Percentiles rank a stretch among this genome's conserved stretches.
phyloP scores from a whole-genome alignment of 306 rosid species.

The Vachellia collinsii region DNA sequence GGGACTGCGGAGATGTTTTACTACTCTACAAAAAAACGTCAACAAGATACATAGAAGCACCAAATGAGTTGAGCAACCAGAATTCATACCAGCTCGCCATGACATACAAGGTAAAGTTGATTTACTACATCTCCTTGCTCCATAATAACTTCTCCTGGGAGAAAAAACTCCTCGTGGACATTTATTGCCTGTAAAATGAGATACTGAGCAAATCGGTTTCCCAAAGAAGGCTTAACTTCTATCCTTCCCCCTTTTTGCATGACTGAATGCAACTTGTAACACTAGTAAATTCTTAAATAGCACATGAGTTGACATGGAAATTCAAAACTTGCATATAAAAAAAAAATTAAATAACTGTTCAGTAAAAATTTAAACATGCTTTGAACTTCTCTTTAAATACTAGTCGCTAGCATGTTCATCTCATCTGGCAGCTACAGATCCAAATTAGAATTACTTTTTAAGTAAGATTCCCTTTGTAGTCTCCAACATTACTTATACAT shows the following conservation, averaged over 20 bases:
- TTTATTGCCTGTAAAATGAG: slow-evolving; percentile 52
- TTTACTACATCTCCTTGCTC: slow-evolving; percentile 60
- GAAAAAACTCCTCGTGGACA: slow-evolving; percentile 67
- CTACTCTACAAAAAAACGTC: not conserved
- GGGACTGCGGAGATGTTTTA: not conserved
- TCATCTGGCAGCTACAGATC: not conserved
- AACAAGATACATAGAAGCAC: not conserved
- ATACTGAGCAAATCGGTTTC: slow-evolving; percentile 14
- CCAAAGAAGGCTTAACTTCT: slow-evolving; percentile 17
- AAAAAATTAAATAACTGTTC: slow-evolving; percentile 1
- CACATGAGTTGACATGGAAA: not conserved
- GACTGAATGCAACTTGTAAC: not conserved
- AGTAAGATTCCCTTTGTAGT: not conserved
- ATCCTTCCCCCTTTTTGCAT: not conserved
- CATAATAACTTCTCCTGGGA: slow-evolving; percentile 63
- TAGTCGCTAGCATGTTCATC: not conserved
- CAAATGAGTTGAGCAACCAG: not conserved
- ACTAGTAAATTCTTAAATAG: not conserved
- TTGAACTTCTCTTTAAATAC: not conserved
- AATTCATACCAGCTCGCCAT: slow-evolving; percentile 65
- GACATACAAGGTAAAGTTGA: slow-evolving; percentile 60
- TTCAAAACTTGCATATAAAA: not conserved
- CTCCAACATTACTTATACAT: not conserved
- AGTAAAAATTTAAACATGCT: not conserved
- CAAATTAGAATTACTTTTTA: not conserved